Base-by-base conservation (phyloP, 2,329 filamentous ascomycete species). In the Fusarium sp. region DNA sequence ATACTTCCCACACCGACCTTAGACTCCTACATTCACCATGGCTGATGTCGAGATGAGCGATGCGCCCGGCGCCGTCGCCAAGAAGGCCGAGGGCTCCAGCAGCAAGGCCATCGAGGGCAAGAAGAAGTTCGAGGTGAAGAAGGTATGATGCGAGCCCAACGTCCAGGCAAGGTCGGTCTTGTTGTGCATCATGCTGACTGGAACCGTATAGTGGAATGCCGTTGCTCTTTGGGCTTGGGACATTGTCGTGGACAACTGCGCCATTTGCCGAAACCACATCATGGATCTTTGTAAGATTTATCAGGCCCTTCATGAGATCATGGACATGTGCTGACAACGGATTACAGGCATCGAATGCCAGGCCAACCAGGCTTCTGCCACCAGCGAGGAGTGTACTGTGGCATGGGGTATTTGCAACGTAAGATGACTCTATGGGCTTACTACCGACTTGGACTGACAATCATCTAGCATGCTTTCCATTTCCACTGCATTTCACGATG, bases 391-490 rank as follows among this genome's bases (percentile, higher is more conserved):
- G 84, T 99, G 96, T 83, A 99, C 96, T 38, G 96, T 99, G 27
- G 96, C 96, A 29, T 99, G 96, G 96, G 96, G 96, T 64, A 98
- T 98, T 72, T 99, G 96, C 88, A 99, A 99, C 81, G 96, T 98
- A 85, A 84, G 94, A 59, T 49, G 16, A n/a, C 46, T 44, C 66
- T 29, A 20, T 53, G 42, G 12, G 62, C 22, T 27, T 38, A 24
- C 33, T 49, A 27, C 38, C 22, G 22, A 27, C 27, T 53, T 17
- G 46, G 42, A 71, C 85, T 87, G 78, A 87, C 75, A 44, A 38
- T 20, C 69, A 33, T 70, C 46, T 51, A 99, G 96, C 96, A 99
- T 81, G 96, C 96, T 33, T 99, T 99, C 88, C 96, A 99, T 85
- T 99, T 99, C 86, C 96, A 99, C 86, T 99, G 96, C 87, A 99